Base-by-base conservation (phyloP, 202 grass and related monocot species). In the Panicum hallii region DNA sequence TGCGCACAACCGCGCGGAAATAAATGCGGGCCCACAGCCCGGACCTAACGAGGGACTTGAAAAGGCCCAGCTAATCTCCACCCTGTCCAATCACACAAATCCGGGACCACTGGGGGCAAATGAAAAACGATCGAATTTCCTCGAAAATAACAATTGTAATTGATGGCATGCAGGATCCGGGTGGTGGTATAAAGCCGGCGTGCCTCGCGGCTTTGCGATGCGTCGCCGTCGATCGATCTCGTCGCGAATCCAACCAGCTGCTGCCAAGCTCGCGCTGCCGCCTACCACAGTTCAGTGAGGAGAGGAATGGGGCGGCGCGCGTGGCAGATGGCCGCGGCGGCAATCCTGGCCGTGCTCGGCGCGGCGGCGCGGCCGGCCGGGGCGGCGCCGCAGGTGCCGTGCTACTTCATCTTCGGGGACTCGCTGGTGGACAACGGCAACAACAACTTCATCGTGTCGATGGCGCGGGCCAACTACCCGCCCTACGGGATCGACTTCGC, bases 361-460 rank as follows among this genome's bases (percentile, higher is more conserved):
- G 50, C 49, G 68, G 10, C 48, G 80, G 62, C 45, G 45, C 45
- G 45, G 11, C 11, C 56, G 77, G 81, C 64, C 13, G 15, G 11
- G 65, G 72, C 89, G 23, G 67, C 80, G 55, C 89, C 91, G 13
- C 91, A 93, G 72, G 95, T 94, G 58, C 95, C 95, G 2, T 95
- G 95, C 87, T 98, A 93, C 89, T 98, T 98, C 89, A 82, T 98
- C 67, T 98, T 98, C 83, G 93, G 93, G 5, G 95, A 98, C 88
- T 98, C 95, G 32, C 91, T 98, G 0, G 95, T 98, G 19, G 95
- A 98, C 84, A 98, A 90, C 78, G 95, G 95, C 60, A 98, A 98
- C 91, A 98, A 95, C 82, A 98, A 94, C 84, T 43, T 89, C 70
- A 93, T 98, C 13, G 91, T 78, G 61, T 98, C 95, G 0, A 36